These are phyloP conservation scores for Clarireedia homoeocarpa DNA, from an alignment of 2,329 filamentous ascomycete genomes.

Conservation along the genomic window DNA sequence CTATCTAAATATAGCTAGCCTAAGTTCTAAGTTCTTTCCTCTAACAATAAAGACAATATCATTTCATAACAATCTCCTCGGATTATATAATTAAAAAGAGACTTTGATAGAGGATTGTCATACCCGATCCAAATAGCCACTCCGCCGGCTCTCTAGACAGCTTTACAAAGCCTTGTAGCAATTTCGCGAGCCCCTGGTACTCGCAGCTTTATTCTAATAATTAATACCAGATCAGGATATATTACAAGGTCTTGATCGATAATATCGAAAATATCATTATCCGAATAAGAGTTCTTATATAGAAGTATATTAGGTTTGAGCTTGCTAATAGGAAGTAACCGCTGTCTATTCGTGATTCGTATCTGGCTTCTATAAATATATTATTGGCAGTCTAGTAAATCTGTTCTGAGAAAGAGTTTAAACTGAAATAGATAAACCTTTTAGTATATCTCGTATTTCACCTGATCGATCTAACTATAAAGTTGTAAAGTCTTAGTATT, in stretches of 20 bases:
- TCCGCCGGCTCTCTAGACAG: background rate
- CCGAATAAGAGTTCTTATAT: constrained; percentile 3
- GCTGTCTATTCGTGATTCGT: constrained; percentile 9
- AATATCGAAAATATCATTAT: background rate
- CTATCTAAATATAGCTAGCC: too few species aligned
- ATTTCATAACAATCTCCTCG: constrained; percentile 4
- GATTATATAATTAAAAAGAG: constrained; percentile 1
- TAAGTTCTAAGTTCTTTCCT: too few species aligned
- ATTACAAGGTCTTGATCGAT: background rate
- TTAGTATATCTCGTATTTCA: constrained; percentile 15
- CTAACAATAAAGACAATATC: too few species aligned
- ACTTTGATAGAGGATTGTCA: background rate
- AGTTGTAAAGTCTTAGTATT: constrained; percentile 14
- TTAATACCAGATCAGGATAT: constrained; percentile 1
- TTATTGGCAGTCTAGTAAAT: constrained; percentile 15
- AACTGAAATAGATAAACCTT: constrained; percentile 13
- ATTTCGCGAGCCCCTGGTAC: constrained; percentile 1
- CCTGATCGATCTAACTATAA: constrained; percentile 16
- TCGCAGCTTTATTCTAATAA: constrained; percentile 3
- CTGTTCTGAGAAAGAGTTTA: constrained; percentile 13
- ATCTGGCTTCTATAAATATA: constrained; percentile 15
- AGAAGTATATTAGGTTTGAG: constrained; percentile 7
- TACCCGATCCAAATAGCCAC: constrained; percentile 7
- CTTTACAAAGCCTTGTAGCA: constrained; percentile 1
- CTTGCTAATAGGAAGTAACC: constrained; percentile 3